Conservation (phyloP, 2,329 filamentous ascomycete genomes). For the Cladophialophora chaetospira region DNA sequence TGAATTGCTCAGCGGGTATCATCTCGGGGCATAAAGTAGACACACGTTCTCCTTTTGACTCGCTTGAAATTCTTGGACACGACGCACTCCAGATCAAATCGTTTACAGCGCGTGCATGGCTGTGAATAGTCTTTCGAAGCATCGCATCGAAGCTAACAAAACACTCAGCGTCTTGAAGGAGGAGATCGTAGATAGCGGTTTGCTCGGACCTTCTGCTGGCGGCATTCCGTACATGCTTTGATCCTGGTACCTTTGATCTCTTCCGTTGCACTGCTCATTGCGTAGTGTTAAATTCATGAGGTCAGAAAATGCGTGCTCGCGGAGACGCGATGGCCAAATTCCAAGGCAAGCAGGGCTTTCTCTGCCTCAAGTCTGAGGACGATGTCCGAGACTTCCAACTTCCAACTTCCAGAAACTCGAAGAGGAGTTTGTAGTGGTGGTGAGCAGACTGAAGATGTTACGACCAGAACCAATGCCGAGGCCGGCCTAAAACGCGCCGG, state of each 20-base stretch:
- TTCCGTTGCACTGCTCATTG: slow-evolving; percentile 8
- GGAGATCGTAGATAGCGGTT: too few relatives aligned
- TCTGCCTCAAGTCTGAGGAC: too few relatives aligned
- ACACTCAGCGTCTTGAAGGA: neutral
- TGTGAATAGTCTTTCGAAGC: slow-evolving; percentile 16
- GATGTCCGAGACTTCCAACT: too few relatives aligned
- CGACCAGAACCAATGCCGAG: neutral
- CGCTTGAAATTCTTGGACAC: slow-evolving; percentile 17
- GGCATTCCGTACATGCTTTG: slow-evolving; percentile 66
- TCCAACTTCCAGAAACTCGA: too few relatives aligned
- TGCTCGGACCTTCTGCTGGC: slow-evolving; percentile 63
- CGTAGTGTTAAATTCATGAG: neutral
- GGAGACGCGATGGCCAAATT: neutral
- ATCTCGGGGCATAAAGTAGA: neutral
- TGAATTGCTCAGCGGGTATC: neutral
- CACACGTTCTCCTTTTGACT: slow-evolving; percentile 20
- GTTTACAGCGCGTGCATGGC: slow-evolving; percentile 19
- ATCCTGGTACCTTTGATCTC: slow-evolving; percentile 15
- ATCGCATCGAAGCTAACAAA: slow-evolving; percentile 21
- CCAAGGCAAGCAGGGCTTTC: neutral
- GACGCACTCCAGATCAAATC: slow-evolving; percentile 13
- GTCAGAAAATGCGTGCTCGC: neutral
- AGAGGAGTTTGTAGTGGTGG: too few relatives aligned
- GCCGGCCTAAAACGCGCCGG: neutral
- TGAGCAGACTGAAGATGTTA: too few relatives aligned